Evolutionary conservation across 2,329 filamentous ascomycete genomes (phyloP).

Genomic region (Zopfia rhizophila): DNA sequence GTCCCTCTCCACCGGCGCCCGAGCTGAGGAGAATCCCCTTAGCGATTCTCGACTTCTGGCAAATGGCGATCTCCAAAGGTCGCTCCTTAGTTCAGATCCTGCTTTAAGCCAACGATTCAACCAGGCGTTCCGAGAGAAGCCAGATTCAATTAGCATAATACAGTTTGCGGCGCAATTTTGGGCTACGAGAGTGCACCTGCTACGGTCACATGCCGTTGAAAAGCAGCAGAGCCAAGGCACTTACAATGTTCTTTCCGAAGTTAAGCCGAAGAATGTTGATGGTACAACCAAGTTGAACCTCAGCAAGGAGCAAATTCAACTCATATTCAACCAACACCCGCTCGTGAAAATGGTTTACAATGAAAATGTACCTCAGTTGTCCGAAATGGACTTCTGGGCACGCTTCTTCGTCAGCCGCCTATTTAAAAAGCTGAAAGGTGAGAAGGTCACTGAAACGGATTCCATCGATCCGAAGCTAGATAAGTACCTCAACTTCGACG

Average conservation of each 20-base stretch:
- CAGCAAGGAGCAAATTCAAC: conserved; percentile 88
- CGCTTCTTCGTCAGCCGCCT: conserved; percentile 92
- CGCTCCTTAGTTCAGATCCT: conserved; percentile 82
- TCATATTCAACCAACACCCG: conserved; percentile 93
- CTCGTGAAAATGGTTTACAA: conserved; percentile 91
- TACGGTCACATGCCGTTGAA: conserved; percentile 92
- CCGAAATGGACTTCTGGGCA: conserved; percentile 87
- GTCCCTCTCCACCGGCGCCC: conserved; percentile 65
- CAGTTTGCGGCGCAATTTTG: conserved; percentile 95
- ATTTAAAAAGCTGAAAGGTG: conserved; percentile 90
- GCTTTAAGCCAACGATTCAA: conserved; percentile 84
- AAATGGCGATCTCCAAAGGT: conserved; percentile 86
- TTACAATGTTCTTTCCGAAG: conserved; percentile 91
- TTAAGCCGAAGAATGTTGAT: conserved; percentile 82
- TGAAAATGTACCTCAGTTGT: conserved; percentile 82
- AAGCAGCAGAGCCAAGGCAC: conserved; percentile 84
- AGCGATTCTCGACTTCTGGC: conserved; percentile 81
- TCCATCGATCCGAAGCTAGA: conserved; percentile 83
- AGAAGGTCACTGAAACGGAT: conserved; percentile 83
- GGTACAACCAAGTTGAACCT: conserved; percentile 79
- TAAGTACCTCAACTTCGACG: conserved; percentile 81
- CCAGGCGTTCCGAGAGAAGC: conserved; percentile 84
- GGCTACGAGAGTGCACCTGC: conserved; percentile 84
- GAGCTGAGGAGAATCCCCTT: conserved; percentile 72
- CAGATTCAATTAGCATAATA: conserved; percentile 79